phyloP scores from a whole-genome alignment of 805 yeast genomes.

The Cyberlindnera euphorbiiphila region DNA sequence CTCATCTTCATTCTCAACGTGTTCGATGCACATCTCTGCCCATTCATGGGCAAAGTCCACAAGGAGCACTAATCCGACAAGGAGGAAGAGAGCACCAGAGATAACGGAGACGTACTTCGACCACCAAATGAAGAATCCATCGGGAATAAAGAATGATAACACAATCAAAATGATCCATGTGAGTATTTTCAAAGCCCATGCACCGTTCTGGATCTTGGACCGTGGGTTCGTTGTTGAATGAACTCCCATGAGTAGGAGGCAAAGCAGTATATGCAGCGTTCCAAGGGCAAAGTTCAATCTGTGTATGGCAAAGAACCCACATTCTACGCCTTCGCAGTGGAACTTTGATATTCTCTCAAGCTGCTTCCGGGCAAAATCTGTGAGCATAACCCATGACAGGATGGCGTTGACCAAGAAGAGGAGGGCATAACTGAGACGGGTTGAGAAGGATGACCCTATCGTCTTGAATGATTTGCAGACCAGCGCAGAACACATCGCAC shows the following conservation, averaged over 20 bases:
- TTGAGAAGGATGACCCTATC: constrained; percentile 65
- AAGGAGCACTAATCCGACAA: constrained; percentile 82
- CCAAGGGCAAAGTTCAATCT: constrained; percentile 88
- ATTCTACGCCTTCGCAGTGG: constrained; percentile 77
- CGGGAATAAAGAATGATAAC: constrained; percentile 77
- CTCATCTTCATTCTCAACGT: constrained; percentile 78
- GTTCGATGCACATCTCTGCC: constrained; percentile 93
- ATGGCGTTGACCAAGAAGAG: constrained; percentile 74
- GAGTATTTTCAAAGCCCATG: constrained; percentile 77
- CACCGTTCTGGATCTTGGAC: constrained; percentile 83
- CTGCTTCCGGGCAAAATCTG: constrained; percentile 71
- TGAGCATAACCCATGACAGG: constrained; percentile 87
- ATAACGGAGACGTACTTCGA: constrained; percentile 87
- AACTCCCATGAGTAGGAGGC: constrained; percentile 65
- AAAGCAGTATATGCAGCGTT: constrained; percentile 66
- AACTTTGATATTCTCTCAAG: constrained; percentile 67
- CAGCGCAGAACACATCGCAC: constrained; percentile 76
- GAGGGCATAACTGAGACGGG: constrained; percentile 83
- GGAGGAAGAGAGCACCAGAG: constrained; percentile 78
- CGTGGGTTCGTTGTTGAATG: constrained; percentile 75
- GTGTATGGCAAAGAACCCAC: constrained; percentile 95
- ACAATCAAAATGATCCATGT: constrained; percentile 54
- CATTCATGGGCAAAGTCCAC: constrained; percentile 98
- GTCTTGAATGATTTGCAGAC: constrained; percentile 48
- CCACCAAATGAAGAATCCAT: constrained; percentile 79